A percentile compares a stretch with the other conserved stretches of the same genome.
Conservation (phyloP, 1,139 yeast species). For the Debaryomyces subglobosus region DNA sequence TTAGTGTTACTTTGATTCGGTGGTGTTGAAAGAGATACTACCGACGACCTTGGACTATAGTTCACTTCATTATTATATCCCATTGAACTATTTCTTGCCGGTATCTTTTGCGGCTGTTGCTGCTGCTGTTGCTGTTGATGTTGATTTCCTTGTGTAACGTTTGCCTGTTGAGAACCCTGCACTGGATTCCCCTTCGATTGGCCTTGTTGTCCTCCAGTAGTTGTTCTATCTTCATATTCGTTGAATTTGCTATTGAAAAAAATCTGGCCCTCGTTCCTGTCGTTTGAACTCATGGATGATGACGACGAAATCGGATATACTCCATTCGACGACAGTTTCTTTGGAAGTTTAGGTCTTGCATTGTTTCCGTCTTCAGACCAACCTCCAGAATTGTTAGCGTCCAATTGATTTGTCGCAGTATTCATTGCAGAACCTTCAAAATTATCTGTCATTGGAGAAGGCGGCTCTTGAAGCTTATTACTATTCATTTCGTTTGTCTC, state of each 20-base stretch:
- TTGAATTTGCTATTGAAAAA: conserved; percentile 12
- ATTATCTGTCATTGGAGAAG: conserved; percentile 15
- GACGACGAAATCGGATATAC: conserved; percentile 5
- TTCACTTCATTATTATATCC: conserved; percentile 16
- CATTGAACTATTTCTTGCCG: background rate
- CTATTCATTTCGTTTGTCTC: conserved; percentile 14
- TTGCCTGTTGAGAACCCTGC: background rate
- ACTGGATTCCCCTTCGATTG: background rate
- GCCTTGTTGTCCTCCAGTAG: background rate
- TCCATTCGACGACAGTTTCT: conserved; percentile 6
- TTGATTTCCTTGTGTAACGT: background rate
- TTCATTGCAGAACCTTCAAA: conserved; percentile 8
- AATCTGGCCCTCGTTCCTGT: conserved; percentile 5
- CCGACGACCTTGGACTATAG: conserved; percentile 31
- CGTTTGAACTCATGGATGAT: conserved; percentile 6
- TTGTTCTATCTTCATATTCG: conserved; percentile 5
- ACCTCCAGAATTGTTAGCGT: background rate
- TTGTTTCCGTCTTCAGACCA: background rate
- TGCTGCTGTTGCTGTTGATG: background rate
- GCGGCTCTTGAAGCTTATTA: conserved; percentile 12
- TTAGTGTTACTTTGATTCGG: background rate
- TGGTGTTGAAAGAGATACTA: conserved; percentile 22
- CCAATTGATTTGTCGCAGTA: background rate
- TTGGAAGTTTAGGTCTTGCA: background rate
- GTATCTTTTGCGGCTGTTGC: background rate